These are phyloP conservation scores for Psidium guajava DNA, from an alignment of 345 rosid genomes.

Conservation along the genomic window DNA sequence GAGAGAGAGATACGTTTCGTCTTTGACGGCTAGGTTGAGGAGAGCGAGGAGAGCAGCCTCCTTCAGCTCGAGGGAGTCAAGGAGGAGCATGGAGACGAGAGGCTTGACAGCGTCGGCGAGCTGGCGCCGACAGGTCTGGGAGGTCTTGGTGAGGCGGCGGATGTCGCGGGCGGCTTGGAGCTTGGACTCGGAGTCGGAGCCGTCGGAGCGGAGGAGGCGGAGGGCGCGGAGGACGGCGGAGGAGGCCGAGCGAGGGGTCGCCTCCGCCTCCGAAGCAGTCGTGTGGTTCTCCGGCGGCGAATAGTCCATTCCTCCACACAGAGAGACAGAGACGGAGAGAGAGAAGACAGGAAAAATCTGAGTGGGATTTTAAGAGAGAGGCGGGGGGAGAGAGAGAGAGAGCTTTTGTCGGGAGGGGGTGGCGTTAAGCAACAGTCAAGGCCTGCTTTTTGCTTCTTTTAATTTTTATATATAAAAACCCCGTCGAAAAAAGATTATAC, in stretches of 20 bases:
- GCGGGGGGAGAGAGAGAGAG: neutral
- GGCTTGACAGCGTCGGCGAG: slow-evolving; percentile 58
- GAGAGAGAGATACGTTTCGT: slow-evolving; percentile 53
- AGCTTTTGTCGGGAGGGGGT: slow-evolving; percentile 6
- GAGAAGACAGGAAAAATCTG: neutral
- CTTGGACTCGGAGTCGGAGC: slow-evolving; percentile 34
- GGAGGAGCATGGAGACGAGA: slow-evolving; percentile 70
- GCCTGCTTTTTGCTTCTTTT: neutral
- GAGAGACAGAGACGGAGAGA: neutral
- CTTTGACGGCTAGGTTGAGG: slow-evolving; percentile 94
- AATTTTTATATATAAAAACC: neutral
- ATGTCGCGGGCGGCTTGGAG: slow-evolving; percentile 79
- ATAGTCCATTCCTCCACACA: slow-evolving; percentile 18
- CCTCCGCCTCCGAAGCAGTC: slow-evolving; percentile 19
- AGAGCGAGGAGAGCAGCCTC: slow-evolving; percentile 88
- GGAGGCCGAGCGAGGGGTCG: slow-evolving; percentile 45
- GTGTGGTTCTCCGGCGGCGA: slow-evolving; percentile 17
- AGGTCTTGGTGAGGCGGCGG: slow-evolving; percentile 85
- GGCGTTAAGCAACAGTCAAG: slow-evolving; percentile 57
- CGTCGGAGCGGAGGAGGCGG: slow-evolving; percentile 34
- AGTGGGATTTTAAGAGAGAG: neutral
- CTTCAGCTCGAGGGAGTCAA: slow-evolving; percentile 29
- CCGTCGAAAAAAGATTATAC: neutral
- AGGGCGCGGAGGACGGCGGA: slow-evolving; percentile 45
- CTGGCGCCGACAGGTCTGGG: slow-evolving; percentile 76